Evolutionary conservation across 169 alveolate species (phyloP).

Genomic region (Plasmodium adleri): DNA sequence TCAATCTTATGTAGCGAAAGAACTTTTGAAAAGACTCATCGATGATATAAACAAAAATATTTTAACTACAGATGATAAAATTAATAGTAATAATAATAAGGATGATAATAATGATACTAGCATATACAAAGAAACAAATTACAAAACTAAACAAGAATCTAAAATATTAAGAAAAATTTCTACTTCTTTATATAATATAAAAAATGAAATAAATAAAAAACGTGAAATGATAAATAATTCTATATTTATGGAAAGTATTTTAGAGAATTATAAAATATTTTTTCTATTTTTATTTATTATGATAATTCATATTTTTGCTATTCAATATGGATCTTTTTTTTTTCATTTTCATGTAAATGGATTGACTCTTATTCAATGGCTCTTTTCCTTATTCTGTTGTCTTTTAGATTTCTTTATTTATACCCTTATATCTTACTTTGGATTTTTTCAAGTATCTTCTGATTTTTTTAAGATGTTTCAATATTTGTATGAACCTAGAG

Average conservation of each 20-base stretch:
- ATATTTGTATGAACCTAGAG: constrained; percentile 28
- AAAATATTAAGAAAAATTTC: too few species aligned
- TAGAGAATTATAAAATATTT: constrained; percentile 30
- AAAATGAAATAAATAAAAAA: too few species aligned
- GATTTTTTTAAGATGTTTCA: constrained; percentile 35
- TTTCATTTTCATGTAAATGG: constrained; percentile 62
- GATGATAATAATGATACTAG: too few species aligned
- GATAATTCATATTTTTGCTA: constrained; percentile 26
- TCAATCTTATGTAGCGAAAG: neutral
- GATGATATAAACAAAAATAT: too few species aligned
- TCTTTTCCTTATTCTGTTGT: constrained; percentile 39
- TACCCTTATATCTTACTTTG: constrained; percentile 7
- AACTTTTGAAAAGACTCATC: too few species aligned
- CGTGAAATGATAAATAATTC: neutral
- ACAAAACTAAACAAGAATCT: too few species aligned
- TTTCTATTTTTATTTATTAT: constrained; percentile 13
- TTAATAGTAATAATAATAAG: too few species aligned
- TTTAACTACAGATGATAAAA: too few species aligned
- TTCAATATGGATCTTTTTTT: constrained; percentile 49
- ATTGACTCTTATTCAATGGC: constrained; percentile 51
- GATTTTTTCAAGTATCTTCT: constrained; percentile 12
- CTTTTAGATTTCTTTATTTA: constrained; percentile 22
- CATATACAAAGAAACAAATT: too few species aligned
- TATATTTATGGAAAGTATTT: constrained; percentile 26
- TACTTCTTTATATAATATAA: too few species aligned